Percentiles rank a stretch among this genome's conserved stretches.
These are phyloP conservation scores for Saccharomyces jurei DNA, from an alignment of 805 yeast genomes.

Conservation along the genomic window DNA sequence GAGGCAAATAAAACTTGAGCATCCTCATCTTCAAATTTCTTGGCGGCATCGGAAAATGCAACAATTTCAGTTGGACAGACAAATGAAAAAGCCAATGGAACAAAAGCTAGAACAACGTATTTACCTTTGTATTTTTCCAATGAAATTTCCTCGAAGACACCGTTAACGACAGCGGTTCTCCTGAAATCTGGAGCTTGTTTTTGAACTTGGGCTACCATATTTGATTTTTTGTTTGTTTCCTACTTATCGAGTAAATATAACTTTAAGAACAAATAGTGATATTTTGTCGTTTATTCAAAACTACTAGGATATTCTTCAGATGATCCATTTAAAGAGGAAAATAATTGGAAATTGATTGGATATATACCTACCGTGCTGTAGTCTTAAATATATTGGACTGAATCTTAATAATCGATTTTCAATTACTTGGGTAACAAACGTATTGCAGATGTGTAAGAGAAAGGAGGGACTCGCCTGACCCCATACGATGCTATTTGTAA, in stretches of 20 bases:
- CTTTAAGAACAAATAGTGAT: neutral
- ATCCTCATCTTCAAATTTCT: conserved; percentile 79
- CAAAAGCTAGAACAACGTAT: conserved; percentile 94
- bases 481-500: neutral
- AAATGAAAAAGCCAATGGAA: conserved; percentile 98
- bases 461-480: neutral
- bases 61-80: conserved; percentile 99
- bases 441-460: neutral
- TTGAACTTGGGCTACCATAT: conserved; percentile 83
- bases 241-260: neutral
- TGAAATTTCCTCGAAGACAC: conserved; percentile 88
- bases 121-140: conserved; percentile 95
- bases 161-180: conserved; percentile 96
- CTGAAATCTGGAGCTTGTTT: conserved; percentile 94
- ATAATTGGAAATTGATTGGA: neutral
- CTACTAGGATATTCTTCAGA: neutral
- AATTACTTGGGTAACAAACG: neutral
- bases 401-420: neutral
- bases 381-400: neutral
- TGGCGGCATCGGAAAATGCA: conserved; percentile 94
- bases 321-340: neutral
- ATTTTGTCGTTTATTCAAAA: neutral
- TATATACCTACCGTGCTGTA: neutral
- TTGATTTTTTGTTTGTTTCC: neutral
- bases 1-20: conserved; percentile 91